These are phyloP conservation scores for Heliamphora ciliata DNA, from an alignment of 179 eudicot genomes.

Conservation along the genomic window DNA sequence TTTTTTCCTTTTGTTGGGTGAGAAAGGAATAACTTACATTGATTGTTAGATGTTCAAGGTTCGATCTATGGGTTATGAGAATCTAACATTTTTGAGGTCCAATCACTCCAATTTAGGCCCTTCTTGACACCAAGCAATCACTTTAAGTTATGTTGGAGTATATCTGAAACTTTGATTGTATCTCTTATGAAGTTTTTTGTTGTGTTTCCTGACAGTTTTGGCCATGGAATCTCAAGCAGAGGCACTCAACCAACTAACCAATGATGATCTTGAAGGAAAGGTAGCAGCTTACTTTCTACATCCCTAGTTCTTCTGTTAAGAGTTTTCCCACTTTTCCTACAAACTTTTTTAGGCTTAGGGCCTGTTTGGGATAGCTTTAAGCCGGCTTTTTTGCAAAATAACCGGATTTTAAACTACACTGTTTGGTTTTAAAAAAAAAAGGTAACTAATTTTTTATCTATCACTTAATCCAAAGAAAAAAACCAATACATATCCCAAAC, in stretches of 20 bases:
- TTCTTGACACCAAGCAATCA: background rate
- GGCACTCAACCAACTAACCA: conserved; percentile 70
- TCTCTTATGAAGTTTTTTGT: conserved; percentile 4
- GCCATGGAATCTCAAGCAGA: conserved; percentile 97
- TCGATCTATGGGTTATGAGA: background rate
- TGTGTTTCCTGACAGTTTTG: conserved; percentile 42
- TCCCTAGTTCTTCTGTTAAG: background rate
- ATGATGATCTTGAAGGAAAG: conserved; percentile 94
- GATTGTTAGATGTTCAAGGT: conserved; percentile 5
- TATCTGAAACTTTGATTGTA: background rate
- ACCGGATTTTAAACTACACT: no score
- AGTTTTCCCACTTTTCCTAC: background rate
- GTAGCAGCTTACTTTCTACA: conserved; percentile 26
- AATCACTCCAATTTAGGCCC: background rate
- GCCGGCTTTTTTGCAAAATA: no score
- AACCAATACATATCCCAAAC: no score
- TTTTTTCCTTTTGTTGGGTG: background rate
- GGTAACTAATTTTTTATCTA: no score
- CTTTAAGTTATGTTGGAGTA: background rate
- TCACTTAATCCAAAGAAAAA: no score
- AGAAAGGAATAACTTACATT: background rate
- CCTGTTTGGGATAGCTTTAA: no score
- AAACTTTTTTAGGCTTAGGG: background rate
- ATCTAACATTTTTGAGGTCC: background rate
- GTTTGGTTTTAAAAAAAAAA: no score